Evolutionary conservation across 768 basidiomycete species (phyloP).

Genomic region (Fibroporia radiculosa): DNA sequence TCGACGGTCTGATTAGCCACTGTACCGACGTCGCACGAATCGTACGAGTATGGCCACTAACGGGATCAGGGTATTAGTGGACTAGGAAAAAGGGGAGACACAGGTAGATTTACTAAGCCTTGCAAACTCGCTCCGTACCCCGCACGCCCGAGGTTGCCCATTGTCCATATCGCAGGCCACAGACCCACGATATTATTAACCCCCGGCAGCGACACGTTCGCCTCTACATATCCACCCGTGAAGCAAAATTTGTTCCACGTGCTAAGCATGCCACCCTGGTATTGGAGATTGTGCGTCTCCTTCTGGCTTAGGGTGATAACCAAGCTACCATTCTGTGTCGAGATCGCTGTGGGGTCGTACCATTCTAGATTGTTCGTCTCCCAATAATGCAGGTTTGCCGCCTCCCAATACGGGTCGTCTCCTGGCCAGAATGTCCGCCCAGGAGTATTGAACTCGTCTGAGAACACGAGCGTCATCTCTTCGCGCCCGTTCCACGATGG

Average conservation of each 20-base stretch:
- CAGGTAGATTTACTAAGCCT: conserved; percentile 50
- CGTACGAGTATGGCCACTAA: conserved; percentile 79
- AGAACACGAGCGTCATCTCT: conserved; percentile 67
- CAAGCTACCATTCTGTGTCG: conserved; percentile 66
- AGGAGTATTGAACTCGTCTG: conserved; percentile 80
- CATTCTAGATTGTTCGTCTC: conserved; percentile 45
- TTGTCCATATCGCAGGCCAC: conserved; percentile 78
- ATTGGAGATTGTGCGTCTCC: conserved; percentile 63
- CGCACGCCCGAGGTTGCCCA: conserved; percentile 81
- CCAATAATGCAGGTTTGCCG: conserved; percentile 77
- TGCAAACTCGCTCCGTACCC: conserved; percentile 85
- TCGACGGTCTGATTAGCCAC: conserved; percentile 73
- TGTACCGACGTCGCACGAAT: conserved; percentile 91
- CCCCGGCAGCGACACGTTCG: conserved; percentile 64
- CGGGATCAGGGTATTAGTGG: conserved; percentile 4
- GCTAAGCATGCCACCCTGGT: conserved; percentile 59
- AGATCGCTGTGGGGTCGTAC: conserved; percentile 79
- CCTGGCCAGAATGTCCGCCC: conserved; percentile 76
- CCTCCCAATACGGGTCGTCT: conserved; percentile 90
- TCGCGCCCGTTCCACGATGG: conserved; percentile 45
- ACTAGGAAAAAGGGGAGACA: background rate
- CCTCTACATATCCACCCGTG: conserved; percentile 76
- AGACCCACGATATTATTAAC: conserved; percentile 49
- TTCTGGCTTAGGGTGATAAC: conserved; percentile 66
- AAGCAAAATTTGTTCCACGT: conserved; percentile 93